These are phyloP conservation scores for Fusarium sterilihyphosum DNA, from an alignment of 2,329 filamentous ascomycete genomes.

Conservation along the genomic window DNA sequence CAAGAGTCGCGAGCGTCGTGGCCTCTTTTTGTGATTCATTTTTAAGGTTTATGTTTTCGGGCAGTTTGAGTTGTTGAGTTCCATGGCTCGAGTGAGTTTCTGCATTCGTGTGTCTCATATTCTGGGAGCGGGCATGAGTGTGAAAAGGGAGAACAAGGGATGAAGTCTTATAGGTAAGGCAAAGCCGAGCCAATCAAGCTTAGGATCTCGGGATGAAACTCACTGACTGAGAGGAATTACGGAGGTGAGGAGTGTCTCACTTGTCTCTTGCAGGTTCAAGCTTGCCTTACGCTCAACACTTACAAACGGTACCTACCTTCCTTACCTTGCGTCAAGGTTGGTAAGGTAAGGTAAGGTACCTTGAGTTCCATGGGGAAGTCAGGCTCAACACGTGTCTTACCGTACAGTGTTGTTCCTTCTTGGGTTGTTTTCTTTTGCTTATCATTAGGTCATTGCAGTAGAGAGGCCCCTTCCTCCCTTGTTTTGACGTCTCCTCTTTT, in stretches of 20 bases:
- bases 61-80: background rate
- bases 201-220: background rate
- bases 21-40: background rate
- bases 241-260: conserved; percentile 10
- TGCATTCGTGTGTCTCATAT: conserved; percentile 3
- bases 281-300: background rate
- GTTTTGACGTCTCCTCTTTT: background rate
- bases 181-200: background rate
- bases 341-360: too few species aligned
- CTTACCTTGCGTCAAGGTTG: too few species aligned
- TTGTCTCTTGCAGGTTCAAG: background rate
- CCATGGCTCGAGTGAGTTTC: background rate
- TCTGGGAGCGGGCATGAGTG: background rate
- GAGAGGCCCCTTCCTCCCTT: background rate
- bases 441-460: too few species aligned
- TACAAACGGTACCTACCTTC: background rate
- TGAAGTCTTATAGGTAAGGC: background rate
- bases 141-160: background rate
- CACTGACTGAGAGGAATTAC: background rate
- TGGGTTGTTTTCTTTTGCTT: background rate
- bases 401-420: background rate
- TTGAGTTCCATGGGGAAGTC: background rate
- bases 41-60: conserved; percentile 14
- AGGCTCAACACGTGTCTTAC: conserved; percentile 8
- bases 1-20: background rate